Percentiles rank a stretch among this genome's conserved stretches.
Conservation (phyloP, 164 flowering plant genomes). For the Protea cynaroides region DNA sequence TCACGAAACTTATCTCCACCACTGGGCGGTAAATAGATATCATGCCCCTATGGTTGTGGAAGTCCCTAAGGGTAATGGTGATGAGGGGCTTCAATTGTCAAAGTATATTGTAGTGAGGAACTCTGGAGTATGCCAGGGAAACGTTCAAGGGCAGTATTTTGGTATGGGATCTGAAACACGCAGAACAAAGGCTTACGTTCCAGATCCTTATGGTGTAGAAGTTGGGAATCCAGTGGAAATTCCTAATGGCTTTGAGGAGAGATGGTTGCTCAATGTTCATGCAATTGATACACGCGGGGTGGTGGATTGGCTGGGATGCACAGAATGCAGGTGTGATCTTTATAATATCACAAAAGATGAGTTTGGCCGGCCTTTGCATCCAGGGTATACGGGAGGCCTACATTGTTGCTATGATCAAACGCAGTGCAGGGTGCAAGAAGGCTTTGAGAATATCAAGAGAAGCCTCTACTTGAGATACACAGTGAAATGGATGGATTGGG, state of each 20-base stretch:
- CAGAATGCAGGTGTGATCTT: constrained; percentile 79
- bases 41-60: constrained; percentile 25
- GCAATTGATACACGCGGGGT: constrained; percentile 88
- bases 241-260: constrained; percentile 67
- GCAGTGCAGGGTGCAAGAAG: constrained; percentile 50
- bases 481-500: constrained; percentile 80
- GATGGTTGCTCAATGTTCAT: constrained; percentile 80
- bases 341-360: constrained; percentile 65
- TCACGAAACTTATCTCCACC: constrained; percentile 90
- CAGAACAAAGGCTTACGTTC: constrained; percentile 52
- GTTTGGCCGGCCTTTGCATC: constrained; percentile 34
- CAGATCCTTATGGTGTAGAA: constrained; percentile 81
- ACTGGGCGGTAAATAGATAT: constrained; percentile 66
- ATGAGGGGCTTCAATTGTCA: constrained; percentile 7
- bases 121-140: constrained; percentile 48
- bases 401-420: constrained; percentile 65
- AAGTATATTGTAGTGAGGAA: constrained; percentile 34
- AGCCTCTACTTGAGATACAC: constrained; percentile 68
- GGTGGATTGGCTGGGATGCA: constrained; percentile 72
- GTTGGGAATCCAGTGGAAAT: constrained; percentile 60
- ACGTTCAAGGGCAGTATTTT: constrained; percentile 49
- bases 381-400: constrained; percentile 67
- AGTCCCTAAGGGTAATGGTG: neutral
- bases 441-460: constrained; percentile 36
- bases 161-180: constrained; percentile 93